Evolutionary conservation across 148 eudicot species (phyloP), one percentile per base, ranked within the genome.

Genomic region (Diospyros kaki): DNA sequence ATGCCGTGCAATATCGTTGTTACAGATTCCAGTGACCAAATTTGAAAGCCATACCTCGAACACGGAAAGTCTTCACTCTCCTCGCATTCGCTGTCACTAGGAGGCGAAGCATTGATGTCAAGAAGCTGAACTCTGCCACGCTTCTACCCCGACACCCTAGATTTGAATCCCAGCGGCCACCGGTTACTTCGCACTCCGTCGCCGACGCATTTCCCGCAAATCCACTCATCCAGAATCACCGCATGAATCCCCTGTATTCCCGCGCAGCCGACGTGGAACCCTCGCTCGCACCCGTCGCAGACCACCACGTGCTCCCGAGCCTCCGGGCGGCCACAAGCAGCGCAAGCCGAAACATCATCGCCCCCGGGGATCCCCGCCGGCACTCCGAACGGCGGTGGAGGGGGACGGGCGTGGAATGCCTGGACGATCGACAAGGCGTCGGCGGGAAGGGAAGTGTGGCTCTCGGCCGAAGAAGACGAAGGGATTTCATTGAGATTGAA

Each of bases 211-310:
- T 75, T 65, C 5, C 53, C 69, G 54, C 93, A 89, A 46, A 89
- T 11, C 93, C 93, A 89, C 69, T 85, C 86, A 41, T 78, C 87
- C 60, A 64, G 5, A n/a, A 45, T 42, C 59, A 43, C 85, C 38
- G 78, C 73, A 56, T 60, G 65, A 40, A 59, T 18, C 14, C 52
- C 68, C 81, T 9, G 69, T 75, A 13, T 66, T 64, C 51, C 87
- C 6, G 70, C 86, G 56, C 84, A 84, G 5, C 10, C 63, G 44
- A 83, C 75, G 75, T 89, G 90, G 59, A 87, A 87, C 8, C 84
- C 87, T 5, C 88, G 83, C 78, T 89, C 93, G 69, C 93, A 89
- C 0, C 87, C 90, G 45, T 89, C 93, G 71, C 93, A 84, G 1
- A 77, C 78, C 71, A 77, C 73, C 15, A 82, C 17, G 55, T 78